Evolutionary conservation across 345 rosid species (phyloP).

Genomic region (Brassica carinata): DNA sequence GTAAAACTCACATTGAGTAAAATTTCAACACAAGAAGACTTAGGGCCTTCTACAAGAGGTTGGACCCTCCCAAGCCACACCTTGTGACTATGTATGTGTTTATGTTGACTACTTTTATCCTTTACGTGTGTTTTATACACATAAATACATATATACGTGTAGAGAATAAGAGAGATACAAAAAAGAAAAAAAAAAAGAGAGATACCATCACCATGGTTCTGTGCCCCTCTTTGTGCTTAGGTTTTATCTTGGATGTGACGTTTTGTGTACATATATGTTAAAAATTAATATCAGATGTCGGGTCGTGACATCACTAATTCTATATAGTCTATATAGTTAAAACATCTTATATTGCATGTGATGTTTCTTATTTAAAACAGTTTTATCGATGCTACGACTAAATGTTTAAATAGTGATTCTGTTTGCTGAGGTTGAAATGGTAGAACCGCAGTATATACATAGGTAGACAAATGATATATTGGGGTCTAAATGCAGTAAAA

Average conservation of each 20-base stretch:
- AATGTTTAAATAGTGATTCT: slow-evolving; percentile 38
- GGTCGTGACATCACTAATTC: slow-evolving; percentile 30
- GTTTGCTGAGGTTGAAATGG: slow-evolving; percentile 33
- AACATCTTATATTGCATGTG: slow-evolving; percentile 42
- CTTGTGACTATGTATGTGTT: slow-evolving; percentile 31
- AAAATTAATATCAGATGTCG: slow-evolving; percentile 16
- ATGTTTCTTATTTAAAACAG: slow-evolving; percentile 33
- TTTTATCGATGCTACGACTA: slow-evolving; percentile 24
- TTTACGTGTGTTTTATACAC: neutral
- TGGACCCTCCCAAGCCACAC: slow-evolving; percentile 40
- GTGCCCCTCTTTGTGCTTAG: slow-evolving; percentile 31
- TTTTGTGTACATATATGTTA: slow-evolving; percentile 25
- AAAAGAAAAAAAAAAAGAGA: neutral
- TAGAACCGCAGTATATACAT: slow-evolving; percentile 22
- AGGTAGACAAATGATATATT: neutral
- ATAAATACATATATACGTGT: neutral
- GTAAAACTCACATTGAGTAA: slow-evolving; percentile 24
- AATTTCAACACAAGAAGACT: slow-evolving; percentile 31
- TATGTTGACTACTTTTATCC: slow-evolving; percentile 3
- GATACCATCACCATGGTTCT: slow-evolving; percentile 32
- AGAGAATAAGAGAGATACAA: slow-evolving; percentile 20
- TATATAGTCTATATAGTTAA: neutral
- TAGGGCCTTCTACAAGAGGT: slow-evolving; percentile 22
- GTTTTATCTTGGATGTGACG: slow-evolving; percentile 42
- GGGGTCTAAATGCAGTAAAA: neutral